phyloP scores from a whole-genome alignment of 805 yeast genomes.

The Grigorovia yakushimaensis region DNA sequence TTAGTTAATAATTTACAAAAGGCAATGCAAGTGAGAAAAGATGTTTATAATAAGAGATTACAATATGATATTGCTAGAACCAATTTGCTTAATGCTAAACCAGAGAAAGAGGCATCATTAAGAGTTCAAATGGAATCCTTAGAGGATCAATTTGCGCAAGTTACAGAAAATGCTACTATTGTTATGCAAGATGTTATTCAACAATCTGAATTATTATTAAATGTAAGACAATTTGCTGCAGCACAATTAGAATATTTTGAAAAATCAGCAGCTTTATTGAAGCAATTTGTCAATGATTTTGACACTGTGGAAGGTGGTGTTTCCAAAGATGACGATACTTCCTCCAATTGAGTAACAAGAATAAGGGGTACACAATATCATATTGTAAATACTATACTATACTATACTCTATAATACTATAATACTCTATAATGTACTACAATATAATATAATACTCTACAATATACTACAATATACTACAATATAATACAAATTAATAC shows the following conservation, averaged over 20 bases:
- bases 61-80: slow-evolving; percentile 73
- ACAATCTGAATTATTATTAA: slow-evolving; percentile 56
- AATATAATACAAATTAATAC: too few species aligned
- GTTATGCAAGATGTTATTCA: slow-evolving; percentile 75
- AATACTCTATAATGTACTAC: too few species aligned
- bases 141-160: slow-evolving; percentile 83
- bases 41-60: slow-evolving; percentile 69
- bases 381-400: too few species aligned
- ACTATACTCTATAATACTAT: too few species aligned
- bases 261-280: slow-evolving; percentile 59
- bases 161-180: slow-evolving; percentile 78
- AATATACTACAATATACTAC: too few species aligned
- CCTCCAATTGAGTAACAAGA: too few species aligned
- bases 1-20: slow-evolving; percentile 50
- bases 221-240: slow-evolving; percentile 55
- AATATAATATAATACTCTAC: too few species aligned
- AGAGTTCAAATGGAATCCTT: slow-evolving; percentile 71
- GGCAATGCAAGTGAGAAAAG: slow-evolving; percentile 58
- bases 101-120: slow-evolving; percentile 62
- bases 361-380: too few species aligned
- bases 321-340: not conserved
- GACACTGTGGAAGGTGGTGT: not conserved
- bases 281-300: slow-evolving; percentile 35
- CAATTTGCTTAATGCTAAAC: slow-evolving; percentile 37
- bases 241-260: slow-evolving; percentile 80